A percentile compares a stretch with the other conserved stretches of the same genome.
phyloP scores from a whole-genome alignment of 768 basidiomycete species.

The Boletus pseudo-olivaceus region DNA sequence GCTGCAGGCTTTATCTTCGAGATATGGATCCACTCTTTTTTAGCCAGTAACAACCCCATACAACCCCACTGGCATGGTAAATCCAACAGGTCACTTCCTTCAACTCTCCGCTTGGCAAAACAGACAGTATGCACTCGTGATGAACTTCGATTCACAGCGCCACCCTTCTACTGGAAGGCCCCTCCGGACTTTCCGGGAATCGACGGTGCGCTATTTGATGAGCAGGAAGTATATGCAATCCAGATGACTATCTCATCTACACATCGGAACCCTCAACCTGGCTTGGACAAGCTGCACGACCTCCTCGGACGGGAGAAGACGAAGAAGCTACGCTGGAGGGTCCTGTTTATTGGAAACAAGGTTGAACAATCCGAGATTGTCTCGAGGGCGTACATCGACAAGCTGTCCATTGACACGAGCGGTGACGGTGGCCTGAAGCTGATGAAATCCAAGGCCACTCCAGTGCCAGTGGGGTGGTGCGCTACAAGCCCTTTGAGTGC shows the following conservation, averaged over 20 bases:
- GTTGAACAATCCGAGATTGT: background rate
- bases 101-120: background rate
- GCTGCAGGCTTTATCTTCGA: constrained; percentile 2
- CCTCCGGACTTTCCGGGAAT: background rate
- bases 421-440: background rate
- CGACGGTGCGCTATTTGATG: background rate
- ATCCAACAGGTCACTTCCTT: background rate
- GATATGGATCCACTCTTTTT: constrained; percentile 1
- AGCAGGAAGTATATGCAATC: background rate
- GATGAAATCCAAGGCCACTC: background rate
- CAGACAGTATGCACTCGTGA: background rate
- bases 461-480: background rate
- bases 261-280: background rate
- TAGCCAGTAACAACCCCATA: background rate
- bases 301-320: background rate
- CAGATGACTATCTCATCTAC: background rate
- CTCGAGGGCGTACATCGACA: background rate
- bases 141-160: background rate
- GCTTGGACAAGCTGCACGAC: background rate
- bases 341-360: constrained; percentile 3
- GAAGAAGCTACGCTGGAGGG: background rate
- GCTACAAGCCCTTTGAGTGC: background rate
- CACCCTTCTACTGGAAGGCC: constrained; percentile 2
- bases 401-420: background rate
- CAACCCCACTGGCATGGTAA: background rate